Conservation (phyloP, 306 rosid species). For the Gillenia trifoliata region DNA sequence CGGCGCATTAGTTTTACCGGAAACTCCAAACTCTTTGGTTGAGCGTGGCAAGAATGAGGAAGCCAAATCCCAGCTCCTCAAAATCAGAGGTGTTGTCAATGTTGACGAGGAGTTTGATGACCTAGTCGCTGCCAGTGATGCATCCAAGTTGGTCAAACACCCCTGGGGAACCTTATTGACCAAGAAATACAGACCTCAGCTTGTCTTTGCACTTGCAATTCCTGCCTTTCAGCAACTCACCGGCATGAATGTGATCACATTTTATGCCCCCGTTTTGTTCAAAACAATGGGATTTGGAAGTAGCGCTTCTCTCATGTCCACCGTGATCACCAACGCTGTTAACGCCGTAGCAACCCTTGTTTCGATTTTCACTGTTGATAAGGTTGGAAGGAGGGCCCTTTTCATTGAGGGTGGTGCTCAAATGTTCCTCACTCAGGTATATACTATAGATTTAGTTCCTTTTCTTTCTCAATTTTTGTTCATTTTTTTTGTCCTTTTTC, state of each 20-base stretch:
- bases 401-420: constrained; percentile 73
- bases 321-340: constrained; percentile 51
- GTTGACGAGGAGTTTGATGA: constrained; percentile 62
- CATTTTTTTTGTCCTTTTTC: not conserved
- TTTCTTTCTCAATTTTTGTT: too few relatives aligned
- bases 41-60: constrained; percentile 39
- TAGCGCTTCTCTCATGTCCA: constrained; percentile 58
- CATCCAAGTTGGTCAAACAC: constrained; percentile 34
- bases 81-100: constrained; percentile 39
- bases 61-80: constrained; percentile 41
- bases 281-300: constrained; percentile 69
- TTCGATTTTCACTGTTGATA: constrained; percentile 53
- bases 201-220: constrained; percentile 46
- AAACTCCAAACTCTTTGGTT: constrained; percentile 28
- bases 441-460: too few relatives aligned
- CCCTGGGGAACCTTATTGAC: constrained; percentile 50
- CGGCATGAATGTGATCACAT: constrained; percentile 69
- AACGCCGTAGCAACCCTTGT: constrained; percentile 42
- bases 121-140: constrained; percentile 52
- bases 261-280: constrained; percentile 79
- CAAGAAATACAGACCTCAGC: constrained; percentile 64
- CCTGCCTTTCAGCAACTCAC: constrained; percentile 86
- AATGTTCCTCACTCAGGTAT: constrained; percentile 64
- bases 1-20: constrained; percentile 43
- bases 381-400: constrained; percentile 59